A percentile compares a stretch with the other conserved stretches of the same genome.
phyloP scores from a whole-genome alignment of 305 asterid genomes.

The Striga hermonthica region DNA sequence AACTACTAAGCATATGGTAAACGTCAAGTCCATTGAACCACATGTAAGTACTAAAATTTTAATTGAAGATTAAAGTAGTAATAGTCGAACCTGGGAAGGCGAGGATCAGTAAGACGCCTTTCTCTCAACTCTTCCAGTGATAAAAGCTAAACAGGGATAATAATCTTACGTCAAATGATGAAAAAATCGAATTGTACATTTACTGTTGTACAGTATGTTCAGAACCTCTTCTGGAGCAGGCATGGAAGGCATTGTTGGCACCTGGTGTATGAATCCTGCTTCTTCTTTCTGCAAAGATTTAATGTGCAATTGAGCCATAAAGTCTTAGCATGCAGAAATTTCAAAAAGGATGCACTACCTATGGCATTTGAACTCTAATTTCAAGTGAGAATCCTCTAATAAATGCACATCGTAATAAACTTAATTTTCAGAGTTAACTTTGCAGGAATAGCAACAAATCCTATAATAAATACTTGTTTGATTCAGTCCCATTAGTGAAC shows the following conservation, averaged over 20 bases:
- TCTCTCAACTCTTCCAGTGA: constrained; percentile 93
- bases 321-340: not conserved
- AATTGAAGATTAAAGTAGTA: constrained; percentile 19
- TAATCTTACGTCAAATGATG: constrained; percentile 25
- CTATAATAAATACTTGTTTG: too few species aligned
- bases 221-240: constrained; percentile 80
- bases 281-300: constrained; percentile 72
- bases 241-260: constrained; percentile 71
- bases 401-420: too few species aligned
- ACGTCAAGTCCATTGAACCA: constrained; percentile 24
- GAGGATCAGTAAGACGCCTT: constrained; percentile 83
- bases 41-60: constrained; percentile 15
- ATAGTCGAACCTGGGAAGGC: constrained; percentile 75
- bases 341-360: not conserved
- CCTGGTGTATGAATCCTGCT: constrained; percentile 83
- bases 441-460: too few species aligned
- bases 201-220: constrained; percentile 22
- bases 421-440: too few species aligned
- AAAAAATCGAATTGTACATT: constrained; percentile 12
- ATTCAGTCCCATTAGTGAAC: too few species aligned
- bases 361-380: too few species aligned
- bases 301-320: constrained; percentile 10
- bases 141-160: constrained; percentile 59
- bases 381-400: too few species aligned
- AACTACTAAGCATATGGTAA: constrained; percentile 2